A percentile compares a stretch with the other conserved stretches of the same genome.
Conservation (phyloP, 768 basidiomycete genomes). For the Pleurotus citrinopileatus region DNA sequence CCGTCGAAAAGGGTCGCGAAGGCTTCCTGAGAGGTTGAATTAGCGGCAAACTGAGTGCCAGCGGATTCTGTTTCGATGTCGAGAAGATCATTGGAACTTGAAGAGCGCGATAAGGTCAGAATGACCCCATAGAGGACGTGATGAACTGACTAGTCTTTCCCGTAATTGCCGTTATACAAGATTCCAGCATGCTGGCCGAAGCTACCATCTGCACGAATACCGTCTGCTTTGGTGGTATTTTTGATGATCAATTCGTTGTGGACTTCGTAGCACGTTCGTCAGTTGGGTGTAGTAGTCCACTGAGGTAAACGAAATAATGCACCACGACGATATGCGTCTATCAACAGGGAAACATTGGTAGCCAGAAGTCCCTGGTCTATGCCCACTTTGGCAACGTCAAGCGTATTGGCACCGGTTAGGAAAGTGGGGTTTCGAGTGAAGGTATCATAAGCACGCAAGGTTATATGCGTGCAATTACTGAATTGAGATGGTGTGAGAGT, state of each 20-base stretch:
- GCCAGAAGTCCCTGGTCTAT: slow-evolving; percentile 47
- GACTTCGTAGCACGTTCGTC: slow-evolving; percentile 20
- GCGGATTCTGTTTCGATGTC: slow-evolving; percentile 58
- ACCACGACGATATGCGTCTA: slow-evolving; percentile 41
- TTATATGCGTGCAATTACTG: slow-evolving; percentile 47
- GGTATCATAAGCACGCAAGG: slow-evolving; percentile 45
- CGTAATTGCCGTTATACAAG: slow-evolving; percentile 75
- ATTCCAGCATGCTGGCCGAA: slow-evolving; percentile 57
- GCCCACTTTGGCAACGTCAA: slow-evolving; percentile 64
- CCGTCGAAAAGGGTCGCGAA: slow-evolving; percentile 58
- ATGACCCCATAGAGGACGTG: no score
- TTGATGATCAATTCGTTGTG: slow-evolving; percentile 53
- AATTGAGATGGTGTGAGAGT: slow-evolving; percentile 40
- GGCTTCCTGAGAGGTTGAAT: slow-evolving; percentile 36
- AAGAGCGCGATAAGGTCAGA: background rate
- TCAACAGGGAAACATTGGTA: slow-evolving; percentile 40
- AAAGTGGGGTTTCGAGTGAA: slow-evolving; percentile 42
- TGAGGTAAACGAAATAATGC: background rate
- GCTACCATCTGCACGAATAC: slow-evolving; percentile 53
- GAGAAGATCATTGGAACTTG: slow-evolving; percentile 58
- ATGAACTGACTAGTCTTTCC: slow-evolving; percentile 43
- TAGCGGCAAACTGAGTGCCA: slow-evolving; percentile 56
- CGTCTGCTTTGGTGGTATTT: slow-evolving; percentile 49
- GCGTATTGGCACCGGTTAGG: slow-evolving; percentile 61
- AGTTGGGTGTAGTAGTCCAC: background rate